phyloP scores from a whole-genome alignment of 2,329 filamentous ascomycete genomes.

The Xylariaceae sp. region DNA sequence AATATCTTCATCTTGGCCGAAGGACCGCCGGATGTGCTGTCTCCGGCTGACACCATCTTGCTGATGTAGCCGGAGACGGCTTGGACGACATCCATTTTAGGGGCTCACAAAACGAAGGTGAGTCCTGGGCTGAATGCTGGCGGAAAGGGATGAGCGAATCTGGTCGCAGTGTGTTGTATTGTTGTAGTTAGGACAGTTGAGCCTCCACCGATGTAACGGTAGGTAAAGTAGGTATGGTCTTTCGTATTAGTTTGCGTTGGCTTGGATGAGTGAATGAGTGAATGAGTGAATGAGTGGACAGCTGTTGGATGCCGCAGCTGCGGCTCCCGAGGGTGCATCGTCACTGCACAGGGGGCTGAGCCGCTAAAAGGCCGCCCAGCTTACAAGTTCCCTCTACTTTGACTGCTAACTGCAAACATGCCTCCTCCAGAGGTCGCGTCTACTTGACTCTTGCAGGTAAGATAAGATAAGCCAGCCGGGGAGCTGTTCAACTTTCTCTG shows the following conservation, averaged over 20 bases:
- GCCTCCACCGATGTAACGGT: too few species aligned
- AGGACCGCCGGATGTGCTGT: slow-evolving; percentile 60
- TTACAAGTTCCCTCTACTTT: slow-evolving; percentile 17
- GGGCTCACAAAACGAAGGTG: slow-evolving; percentile 6
- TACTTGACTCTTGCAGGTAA: too few species aligned
- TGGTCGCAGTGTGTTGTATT: too few species aligned
- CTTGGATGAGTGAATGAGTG: slow-evolving; percentile 4
- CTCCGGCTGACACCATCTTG: slow-evolving; percentile 87
- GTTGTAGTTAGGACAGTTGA: too few species aligned
- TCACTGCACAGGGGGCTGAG: slow-evolving; percentile 15
- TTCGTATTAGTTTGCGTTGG: too few species aligned
- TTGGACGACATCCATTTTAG: slow-evolving; percentile 85
- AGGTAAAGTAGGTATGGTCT: too few species aligned
- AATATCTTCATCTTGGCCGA: slow-evolving; percentile 98
- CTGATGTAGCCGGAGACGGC: slow-evolving; percentile 92
- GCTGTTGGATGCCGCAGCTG: background rate
- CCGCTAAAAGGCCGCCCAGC: slow-evolving; percentile 9
- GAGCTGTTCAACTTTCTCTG: too few species aligned
- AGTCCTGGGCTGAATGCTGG: too few species aligned
- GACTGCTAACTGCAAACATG: background rate
- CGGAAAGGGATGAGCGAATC: too few species aligned
- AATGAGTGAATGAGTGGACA: slow-evolving; percentile 1
- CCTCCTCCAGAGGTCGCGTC: too few species aligned
- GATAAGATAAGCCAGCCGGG: slow-evolving; percentile 25
- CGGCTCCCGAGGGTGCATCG: slow-evolving; percentile 15